Conservation (phyloP, 441 rosid genomes). For the Pelargonium citronellum region DNA sequence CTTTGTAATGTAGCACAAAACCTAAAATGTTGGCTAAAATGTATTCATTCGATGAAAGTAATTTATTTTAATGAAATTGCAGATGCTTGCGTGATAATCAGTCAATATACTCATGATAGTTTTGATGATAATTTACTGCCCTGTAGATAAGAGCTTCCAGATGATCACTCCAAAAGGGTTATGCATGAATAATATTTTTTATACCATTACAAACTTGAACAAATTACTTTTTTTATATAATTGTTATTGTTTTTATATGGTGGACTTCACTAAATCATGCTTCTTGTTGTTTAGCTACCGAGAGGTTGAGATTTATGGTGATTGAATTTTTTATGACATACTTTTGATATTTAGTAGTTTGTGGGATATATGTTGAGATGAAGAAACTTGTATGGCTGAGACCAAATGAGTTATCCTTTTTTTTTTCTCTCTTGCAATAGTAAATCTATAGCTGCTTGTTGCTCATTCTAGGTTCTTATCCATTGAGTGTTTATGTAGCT, state of each 20-base stretch:
- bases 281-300: not conserved
- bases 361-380: not conserved
- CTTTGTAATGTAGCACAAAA: not conserved
- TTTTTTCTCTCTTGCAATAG: not conserved
- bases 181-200: not conserved
- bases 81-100: too few species aligned
- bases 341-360: not conserved
- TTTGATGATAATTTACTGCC: too few species aligned
- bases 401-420: not conserved
- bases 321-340: not conserved
- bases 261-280: not conserved
- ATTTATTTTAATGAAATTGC: too few species aligned
- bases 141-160: not conserved
- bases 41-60: too few species aligned
- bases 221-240: too few species aligned
- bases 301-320: not conserved
- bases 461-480: not conserved
- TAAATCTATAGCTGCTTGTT: not conserved
- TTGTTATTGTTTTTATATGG: not conserved
- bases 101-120: too few species aligned
- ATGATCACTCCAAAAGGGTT: not conserved
- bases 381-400: not conserved
- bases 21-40: too few species aligned
- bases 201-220: too few species aligned
- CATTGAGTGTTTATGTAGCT: not conserved